These are phyloP conservation scores for Fragaria ananassa DNA, from an alignment of 306 rosid genomes.

Conservation along the genomic window DNA sequence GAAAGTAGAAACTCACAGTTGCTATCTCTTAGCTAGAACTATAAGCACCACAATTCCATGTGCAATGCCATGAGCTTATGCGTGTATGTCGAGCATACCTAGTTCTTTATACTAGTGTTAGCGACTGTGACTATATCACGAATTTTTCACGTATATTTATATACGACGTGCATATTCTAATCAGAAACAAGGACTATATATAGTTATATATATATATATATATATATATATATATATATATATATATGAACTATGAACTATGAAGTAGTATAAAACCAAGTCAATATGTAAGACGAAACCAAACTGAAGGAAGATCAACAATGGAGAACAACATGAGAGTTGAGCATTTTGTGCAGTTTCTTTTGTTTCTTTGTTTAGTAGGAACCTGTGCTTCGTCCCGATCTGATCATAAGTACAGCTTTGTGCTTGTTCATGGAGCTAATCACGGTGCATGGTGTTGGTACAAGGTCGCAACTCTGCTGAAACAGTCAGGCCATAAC, in stretches of 20 bases:
- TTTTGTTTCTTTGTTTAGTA: not conserved
- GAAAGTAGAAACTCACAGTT: not conserved
- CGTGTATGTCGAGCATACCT: not conserved
- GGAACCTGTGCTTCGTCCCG: not conserved
- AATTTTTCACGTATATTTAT: no score
- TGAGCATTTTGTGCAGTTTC: not conserved
- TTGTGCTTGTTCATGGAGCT: slow-evolving; percentile 44
- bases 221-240: no score
- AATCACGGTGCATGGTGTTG: slow-evolving; percentile 57
- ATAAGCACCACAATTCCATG: no score
- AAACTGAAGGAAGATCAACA: not conserved
- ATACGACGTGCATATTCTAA: no score
- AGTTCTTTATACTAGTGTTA: no score
- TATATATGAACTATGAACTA: no score
- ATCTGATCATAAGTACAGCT: not conserved
- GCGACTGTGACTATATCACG: not conserved
- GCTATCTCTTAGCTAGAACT: not conserved
- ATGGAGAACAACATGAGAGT: not conserved
- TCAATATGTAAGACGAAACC: not conserved
- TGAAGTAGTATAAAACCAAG: no score
- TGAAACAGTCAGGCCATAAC: slow-evolving; percentile 32
- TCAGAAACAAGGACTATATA: no score
- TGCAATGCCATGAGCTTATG: not conserved
- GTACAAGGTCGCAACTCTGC: slow-evolving; percentile 30
- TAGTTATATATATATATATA: no score